These are phyloP conservation scores for Hippophae rhamnoides DNA, from an alignment of 306 rosid genomes.

Conservation along the genomic window DNA sequence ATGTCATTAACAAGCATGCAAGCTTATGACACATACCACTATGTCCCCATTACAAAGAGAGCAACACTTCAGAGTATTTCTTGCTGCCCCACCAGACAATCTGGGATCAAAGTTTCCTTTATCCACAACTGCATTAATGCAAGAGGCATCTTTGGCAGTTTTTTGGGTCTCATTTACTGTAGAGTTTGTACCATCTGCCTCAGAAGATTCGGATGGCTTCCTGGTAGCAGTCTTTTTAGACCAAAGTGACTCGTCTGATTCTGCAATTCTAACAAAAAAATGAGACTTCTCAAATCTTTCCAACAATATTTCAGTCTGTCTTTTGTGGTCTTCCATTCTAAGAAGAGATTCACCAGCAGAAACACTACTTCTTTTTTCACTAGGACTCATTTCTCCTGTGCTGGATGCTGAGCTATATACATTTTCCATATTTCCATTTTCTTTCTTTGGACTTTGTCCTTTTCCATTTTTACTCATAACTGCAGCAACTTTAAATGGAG, in stretches of 20 bases:
- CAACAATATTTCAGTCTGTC: conserved; percentile 52
- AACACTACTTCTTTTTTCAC: conserved; percentile 29
- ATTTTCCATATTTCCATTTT: conserved; percentile 39
- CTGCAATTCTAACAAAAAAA: conserved; percentile 88
- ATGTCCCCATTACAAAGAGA: conserved; percentile 85
- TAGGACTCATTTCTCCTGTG: conserved; percentile 35
- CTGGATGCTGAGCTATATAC: conserved; percentile 25
- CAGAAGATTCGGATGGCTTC: conserved; percentile 22
- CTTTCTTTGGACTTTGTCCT: conserved; percentile 39
- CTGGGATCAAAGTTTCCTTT: conserved; percentile 67
- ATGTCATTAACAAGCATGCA: conserved; percentile 11
- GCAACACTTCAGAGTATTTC: conserved; percentile 67
- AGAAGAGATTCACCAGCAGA: conserved; percentile 52
- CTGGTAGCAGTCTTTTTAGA: conserved; percentile 39
- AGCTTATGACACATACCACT: conserved; percentile 67
- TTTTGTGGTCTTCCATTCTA: conserved; percentile 57
- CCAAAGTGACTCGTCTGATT: conserved; percentile 70
- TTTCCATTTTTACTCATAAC: conserved; percentile 54
- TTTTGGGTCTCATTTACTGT: conserved; percentile 25
- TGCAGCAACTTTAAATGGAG: conserved; percentile 77
- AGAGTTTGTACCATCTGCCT: conserved; percentile 25
- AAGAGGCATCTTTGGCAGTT: conserved; percentile 28
- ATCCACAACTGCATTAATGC: conserved; percentile 50
- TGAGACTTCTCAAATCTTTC: conserved; percentile 75
- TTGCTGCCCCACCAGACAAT: conserved; percentile 68